Evolutionary conservation across 1,284 basidiomycete genomes (phyloP).

Genomic region (Ceratobasidium sp.): DNA sequence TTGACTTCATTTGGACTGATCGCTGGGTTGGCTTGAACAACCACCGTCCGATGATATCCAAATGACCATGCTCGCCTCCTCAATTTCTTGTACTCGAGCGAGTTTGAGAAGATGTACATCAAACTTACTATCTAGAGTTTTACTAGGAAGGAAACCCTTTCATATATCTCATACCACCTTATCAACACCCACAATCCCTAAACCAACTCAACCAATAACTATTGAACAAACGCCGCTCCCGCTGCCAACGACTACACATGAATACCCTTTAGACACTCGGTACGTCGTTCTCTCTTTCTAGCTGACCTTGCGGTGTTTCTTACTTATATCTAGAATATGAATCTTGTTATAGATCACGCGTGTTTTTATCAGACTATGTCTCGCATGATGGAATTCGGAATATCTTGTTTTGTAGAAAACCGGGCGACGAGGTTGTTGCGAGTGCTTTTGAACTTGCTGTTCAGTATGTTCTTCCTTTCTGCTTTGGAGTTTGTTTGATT

Average conservation of each 20-base stretch:
- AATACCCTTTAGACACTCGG: conserved; percentile 11
- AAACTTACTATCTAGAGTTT: background rate
- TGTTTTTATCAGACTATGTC: conserved; percentile 29
- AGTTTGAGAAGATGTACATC: background rate
- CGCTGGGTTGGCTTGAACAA: background rate
- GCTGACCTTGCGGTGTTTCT: too few relatives aligned
- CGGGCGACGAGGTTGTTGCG: conserved; percentile 59
- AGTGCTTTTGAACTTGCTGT: conserved; percentile 60
- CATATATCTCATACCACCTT: background rate
- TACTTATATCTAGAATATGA: background rate
- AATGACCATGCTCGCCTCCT: background rate
- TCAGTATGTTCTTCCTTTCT: conserved; percentile 51
- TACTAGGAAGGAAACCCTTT: background rate
- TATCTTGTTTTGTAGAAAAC: conserved; percentile 64
- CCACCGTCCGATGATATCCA: conserved; percentile 3
- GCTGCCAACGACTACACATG: conserved; percentile 10
- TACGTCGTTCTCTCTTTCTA: background rate
- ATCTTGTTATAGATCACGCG: conserved; percentile 30
- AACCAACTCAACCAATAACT: background rate
- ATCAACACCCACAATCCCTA: background rate
- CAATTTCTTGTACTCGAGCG: background rate
- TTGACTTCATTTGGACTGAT: conserved; percentile 14
- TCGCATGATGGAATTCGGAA: conserved; percentile 50
- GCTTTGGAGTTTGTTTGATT: background rate
- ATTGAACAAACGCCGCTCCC: background rate